Evolutionary conservation across 2,329 filamentous ascomycete genomes (phyloP).

Genomic region (Geosmithia morbida): DNA sequence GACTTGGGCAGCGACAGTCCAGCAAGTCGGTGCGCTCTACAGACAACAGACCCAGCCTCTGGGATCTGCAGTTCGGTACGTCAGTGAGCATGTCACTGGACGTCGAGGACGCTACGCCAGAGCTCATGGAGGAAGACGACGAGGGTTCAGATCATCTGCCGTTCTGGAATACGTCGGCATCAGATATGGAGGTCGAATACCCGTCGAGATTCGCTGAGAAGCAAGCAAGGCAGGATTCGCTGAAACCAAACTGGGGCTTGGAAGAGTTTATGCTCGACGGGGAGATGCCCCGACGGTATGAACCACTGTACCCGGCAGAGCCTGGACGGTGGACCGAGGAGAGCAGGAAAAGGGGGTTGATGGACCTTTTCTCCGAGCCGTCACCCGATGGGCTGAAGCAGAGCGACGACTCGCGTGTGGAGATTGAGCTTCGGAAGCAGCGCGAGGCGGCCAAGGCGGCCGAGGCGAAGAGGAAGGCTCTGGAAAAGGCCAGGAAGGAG

Average conservation of each 20-base stretch:
- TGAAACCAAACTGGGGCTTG: not conserved
- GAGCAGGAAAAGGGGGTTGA: not conserved
- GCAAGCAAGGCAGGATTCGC: not conserved
- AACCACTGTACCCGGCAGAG: not conserved
- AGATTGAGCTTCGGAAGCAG: constrained; percentile 7
- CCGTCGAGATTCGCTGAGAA: not conserved
- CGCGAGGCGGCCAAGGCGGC: constrained; percentile 9
- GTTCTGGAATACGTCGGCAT: not conserved
- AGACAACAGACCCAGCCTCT: not conserved
- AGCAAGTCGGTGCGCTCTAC: not conserved
- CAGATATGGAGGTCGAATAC: not conserved
- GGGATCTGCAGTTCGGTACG: not conserved
- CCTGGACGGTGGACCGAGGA: not conserved
- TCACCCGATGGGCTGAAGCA: not conserved
- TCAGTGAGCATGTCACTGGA: not conserved
- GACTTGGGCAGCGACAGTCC: not conserved
- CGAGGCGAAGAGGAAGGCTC: constrained; percentile 5
- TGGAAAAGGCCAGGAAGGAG: constrained; percentile 6
- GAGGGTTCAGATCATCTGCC: not conserved
- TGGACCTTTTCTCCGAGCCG: not conserved
- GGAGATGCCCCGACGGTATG: not conserved
- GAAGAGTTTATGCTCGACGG: not conserved
- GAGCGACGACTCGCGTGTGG: constrained; percentile 1
- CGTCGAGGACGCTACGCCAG: not conserved
- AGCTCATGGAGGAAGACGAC: not conserved